Evolutionary conservation across 768 basidiomycete genomes (phyloP), one percentile per base, ranked within the genome.

Genomic region (Hemileccinum impolitum): DNA sequence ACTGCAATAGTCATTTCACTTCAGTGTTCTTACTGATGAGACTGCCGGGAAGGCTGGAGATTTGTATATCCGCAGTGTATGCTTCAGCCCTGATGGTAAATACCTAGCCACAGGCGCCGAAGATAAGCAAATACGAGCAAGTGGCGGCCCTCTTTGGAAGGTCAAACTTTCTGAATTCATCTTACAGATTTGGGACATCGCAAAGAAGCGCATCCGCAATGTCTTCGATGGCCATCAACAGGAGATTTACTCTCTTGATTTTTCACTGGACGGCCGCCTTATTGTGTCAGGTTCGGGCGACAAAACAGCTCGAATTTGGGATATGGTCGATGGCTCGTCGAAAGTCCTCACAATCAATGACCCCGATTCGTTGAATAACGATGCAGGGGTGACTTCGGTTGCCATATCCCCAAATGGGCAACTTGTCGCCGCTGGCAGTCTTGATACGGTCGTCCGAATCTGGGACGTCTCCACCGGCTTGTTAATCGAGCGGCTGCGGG

Each of bases 241-340:
- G 62, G 94, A 95, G 62, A 93, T 96, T 61, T 95, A 95, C 69
- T 91, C 92, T 1, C 84, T 96, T 54, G 91, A 90, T 67, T 95
- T 94, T 69, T 90, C 90, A 2, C 70, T 75, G n/a, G 89, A 94
- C 57, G 93, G 94, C 7, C 76, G 83, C 5, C 77, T 87, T 57
- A 85, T 95, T 55, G 90, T 94, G 10, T 93, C 90, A 4, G 94
- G 93, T 14, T 93, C 90, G 0, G 92, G 93, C 3, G 80, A 81
- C 64, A 77, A 76, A 39, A 73, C 85, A 60, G 82, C 87, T 39
- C 80, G 87, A 51, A 79, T 88, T 42, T 88, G 85, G 85, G 85
- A 88, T 61, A 81, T 69, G 62, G 18, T 66, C 12, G 66, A 67
- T 14, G 60, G 58, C 18, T 53, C 66, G 18, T 70, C 66, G 2